Conservation (phyloP, 1,284 basidiomycete genomes). For the Rhizoctonia solani region DNA sequence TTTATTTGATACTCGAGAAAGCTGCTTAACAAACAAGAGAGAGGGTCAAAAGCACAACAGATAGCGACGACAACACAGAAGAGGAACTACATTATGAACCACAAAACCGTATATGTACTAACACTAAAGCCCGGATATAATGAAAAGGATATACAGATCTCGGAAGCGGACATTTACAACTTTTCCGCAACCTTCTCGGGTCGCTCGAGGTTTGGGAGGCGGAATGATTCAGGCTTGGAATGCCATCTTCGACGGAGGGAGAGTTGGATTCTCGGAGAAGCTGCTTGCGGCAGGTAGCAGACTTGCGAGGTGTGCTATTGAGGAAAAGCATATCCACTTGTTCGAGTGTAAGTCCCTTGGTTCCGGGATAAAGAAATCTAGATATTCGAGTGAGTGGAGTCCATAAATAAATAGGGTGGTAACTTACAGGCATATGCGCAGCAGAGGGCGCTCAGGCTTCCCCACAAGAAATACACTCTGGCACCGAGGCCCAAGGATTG, state of each 20-base stretch:
- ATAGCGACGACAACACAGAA: too few species aligned
- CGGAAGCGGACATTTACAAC: neutral
- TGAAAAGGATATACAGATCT: too few species aligned
- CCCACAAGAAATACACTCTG: conserved; percentile 58
- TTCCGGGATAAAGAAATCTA: conserved; percentile 46
- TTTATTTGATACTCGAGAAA: too few species aligned
- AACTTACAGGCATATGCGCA: conserved; percentile 26
- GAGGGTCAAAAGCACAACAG: too few species aligned
- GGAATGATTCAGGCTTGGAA: neutral
- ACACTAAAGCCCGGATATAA: too few species aligned
- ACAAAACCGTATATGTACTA: too few species aligned
- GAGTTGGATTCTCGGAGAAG: neutral
- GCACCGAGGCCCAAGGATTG: conserved; percentile 48
- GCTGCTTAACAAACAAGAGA: too few species aligned
- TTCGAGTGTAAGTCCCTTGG: conserved; percentile 72
- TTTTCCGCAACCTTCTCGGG: conserved; percentile 8
- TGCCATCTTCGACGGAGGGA: neutral
- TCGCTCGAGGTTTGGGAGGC: conserved; percentile 11
- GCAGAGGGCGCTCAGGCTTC: conserved; percentile 37
- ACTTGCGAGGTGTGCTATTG: conserved; percentile 55
- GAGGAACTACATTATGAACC: too few species aligned
- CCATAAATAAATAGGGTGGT: neutral
- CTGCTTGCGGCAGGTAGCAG: conserved; percentile 48
- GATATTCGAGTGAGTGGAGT: neutral
- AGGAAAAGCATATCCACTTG: conserved; percentile 68